A percentile compares a stretch with the other conserved stretches of the same genome.
Evolutionary conservation across 176 grass and related monocot species (phyloP).

Genomic region (Oryza glaberrima): DNA sequence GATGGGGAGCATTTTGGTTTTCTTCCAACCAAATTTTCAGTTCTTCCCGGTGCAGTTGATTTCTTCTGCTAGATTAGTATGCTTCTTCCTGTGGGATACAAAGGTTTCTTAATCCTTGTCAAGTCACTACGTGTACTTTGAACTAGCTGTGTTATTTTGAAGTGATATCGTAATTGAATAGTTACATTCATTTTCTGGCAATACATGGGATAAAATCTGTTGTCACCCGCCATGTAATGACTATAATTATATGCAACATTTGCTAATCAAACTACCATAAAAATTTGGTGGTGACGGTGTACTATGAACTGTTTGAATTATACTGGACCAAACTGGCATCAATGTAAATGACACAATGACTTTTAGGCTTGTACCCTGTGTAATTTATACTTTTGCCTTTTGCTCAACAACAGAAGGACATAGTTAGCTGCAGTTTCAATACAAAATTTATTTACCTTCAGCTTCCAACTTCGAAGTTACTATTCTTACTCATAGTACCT

Average conservation of each 20-base stretch:
- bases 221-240: slow-evolving; percentile 20
- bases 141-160: not conserved
- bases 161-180: not conserved
- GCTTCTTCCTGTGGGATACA: not conserved
- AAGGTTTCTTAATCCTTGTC: not conserved
- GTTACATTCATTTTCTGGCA: slow-evolving; percentile 20
- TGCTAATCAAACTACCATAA: slow-evolving; percentile 11
- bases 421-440: slow-evolving; percentile 29
- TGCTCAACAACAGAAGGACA: slow-evolving; percentile 14
- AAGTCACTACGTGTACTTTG: not conserved
- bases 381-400: slow-evolving; percentile 20
- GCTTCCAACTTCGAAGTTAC: slow-evolving; percentile 8
- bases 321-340: not conserved
- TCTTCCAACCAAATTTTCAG: slow-evolving; percentile 73
- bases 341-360: slow-evolving; percentile 28
- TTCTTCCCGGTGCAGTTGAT: slow-evolving; percentile 72
- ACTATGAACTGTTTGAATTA: not conserved
- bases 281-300: not conserved
- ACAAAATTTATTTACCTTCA: slow-evolving; percentile 14
- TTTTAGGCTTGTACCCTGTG: slow-evolving; percentile 17
- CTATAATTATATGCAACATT: slow-evolving; percentile 1
- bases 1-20: slow-evolving; percentile 93
- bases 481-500: not conserved
- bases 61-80: slow-evolving; percentile 64
- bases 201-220: not conserved